These are phyloP conservation scores for Geotrichum carabidarum DNA, from an alignment of 1,139 yeast species.

Conservation along the genomic window DNA sequence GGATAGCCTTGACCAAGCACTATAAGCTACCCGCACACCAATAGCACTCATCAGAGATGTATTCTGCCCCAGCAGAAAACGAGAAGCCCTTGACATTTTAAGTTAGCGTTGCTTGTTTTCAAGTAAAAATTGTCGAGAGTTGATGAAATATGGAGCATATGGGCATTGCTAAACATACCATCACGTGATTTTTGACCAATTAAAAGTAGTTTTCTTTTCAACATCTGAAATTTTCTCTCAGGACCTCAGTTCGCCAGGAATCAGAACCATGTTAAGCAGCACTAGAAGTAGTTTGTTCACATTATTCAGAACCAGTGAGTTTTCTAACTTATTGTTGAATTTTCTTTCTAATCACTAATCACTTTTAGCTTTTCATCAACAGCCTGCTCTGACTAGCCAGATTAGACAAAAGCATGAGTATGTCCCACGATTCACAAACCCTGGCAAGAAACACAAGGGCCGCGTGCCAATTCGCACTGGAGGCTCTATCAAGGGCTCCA, in stretches of 20 bases:
- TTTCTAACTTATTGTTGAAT: background rate
- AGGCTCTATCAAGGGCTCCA: conserved; percentile 85
- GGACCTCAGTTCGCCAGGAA: background rate
- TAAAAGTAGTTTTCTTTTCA: background rate
- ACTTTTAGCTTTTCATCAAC: background rate
- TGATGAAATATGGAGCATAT: too few relatives aligned
- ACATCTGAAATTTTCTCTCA: background rate
- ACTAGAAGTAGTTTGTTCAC: conserved; percentile 13
- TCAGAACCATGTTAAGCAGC: conserved; percentile 9
- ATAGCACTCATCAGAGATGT: background rate
- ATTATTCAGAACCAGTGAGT: conserved; percentile 16
- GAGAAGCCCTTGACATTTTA: background rate
- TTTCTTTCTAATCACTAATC: background rate
- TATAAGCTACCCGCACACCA: background rate
- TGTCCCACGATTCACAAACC: conserved; percentile 72
- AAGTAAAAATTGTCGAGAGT: too few relatives aligned
- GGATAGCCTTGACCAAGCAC: background rate
- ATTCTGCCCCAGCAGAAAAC: background rate
- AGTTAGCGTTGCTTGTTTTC: too few relatives aligned
- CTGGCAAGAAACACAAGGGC: conserved; percentile 87
- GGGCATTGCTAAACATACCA: too few relatives aligned
- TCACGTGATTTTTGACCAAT: too few relatives aligned
- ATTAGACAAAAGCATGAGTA: conserved; percentile 59
- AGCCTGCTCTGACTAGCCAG: conserved; percentile 1
- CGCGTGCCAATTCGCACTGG: conserved; percentile 93